Conservation (phyloP, 345 rosid species). For the Lumnitzera littorea region DNA sequence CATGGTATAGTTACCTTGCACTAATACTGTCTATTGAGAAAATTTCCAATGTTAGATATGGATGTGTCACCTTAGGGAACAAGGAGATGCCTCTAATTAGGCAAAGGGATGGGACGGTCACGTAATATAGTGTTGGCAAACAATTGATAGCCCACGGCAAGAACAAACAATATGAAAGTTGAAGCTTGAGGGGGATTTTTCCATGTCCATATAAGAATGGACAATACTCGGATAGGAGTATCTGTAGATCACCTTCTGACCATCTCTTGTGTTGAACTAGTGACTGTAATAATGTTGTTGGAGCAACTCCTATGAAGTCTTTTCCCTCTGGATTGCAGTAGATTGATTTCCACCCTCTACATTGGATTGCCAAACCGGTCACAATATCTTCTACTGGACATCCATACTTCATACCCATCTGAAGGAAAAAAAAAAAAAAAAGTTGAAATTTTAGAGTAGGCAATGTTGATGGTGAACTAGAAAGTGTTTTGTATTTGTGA, state of each 20-base stretch:
- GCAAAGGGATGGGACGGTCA: slow-evolving; percentile 32
- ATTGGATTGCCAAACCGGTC: slow-evolving; percentile 28
- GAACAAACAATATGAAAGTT: slow-evolving; percentile 14
- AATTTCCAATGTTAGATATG: too few relatives aligned
- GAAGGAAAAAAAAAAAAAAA: not conserved
- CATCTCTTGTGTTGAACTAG: slow-evolving; percentile 39
- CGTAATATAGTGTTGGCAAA: slow-evolving; percentile 27
- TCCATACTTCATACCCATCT: slow-evolving; percentile 39
- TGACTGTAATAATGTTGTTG: slow-evolving; percentile 21
- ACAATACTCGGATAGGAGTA: slow-evolving; percentile 24
- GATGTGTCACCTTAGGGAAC: slow-evolving; percentile 25
- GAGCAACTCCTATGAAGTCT: slow-evolving; percentile 34
- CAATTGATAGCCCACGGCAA: slow-evolving; percentile 25
- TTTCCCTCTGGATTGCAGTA: slow-evolving; percentile 22
- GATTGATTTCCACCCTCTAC: slow-evolving; percentile 41
- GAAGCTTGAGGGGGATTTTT: slow-evolving; percentile 22
- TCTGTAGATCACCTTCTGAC: slow-evolving; percentile 36
- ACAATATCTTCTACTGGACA: slow-evolving; percentile 35
- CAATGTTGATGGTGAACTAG: not conserved
- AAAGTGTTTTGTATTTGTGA: too few relatives aligned
- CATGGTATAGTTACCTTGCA: too few relatives aligned
- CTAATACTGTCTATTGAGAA: too few relatives aligned
- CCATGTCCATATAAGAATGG: slow-evolving; percentile 22
- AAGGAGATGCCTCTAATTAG: slow-evolving; percentile 28
- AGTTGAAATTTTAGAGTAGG: not conserved